Evolutionary conservation across 306 rosid genomes (phyloP).

Genomic region (Vigna angularis): DNA sequence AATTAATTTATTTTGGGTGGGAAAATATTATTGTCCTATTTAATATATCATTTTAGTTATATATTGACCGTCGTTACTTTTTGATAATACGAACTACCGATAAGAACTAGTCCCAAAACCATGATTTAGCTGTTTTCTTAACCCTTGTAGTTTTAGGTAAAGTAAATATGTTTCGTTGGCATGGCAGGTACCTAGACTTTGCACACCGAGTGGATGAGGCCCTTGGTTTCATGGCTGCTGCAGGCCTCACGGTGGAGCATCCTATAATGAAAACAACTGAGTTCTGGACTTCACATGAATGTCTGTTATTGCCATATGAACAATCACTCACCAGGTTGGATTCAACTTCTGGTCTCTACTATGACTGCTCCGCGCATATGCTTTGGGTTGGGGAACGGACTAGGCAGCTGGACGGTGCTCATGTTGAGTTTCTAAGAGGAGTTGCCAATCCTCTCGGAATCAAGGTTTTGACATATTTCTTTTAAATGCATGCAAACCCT

Average conservation of each 20-base stretch:
- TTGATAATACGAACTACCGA: neutral
- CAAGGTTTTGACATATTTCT: conserved; percentile 55
- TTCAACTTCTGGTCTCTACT: conserved; percentile 83
- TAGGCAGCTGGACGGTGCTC: conserved; percentile 90
- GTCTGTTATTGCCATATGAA: conserved; percentile 83
- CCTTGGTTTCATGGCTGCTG: conserved; percentile 88
- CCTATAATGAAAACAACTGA: conserved; percentile 83
- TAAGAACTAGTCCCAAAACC: neutral
- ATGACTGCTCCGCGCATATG: conserved; percentile 91
- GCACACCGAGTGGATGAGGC: conserved; percentile 89
- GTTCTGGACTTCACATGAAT: conserved; percentile 91
- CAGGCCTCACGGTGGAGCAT: conserved; percentile 80
- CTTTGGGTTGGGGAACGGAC: conserved; percentile 90
- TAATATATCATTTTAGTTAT: too few relatives aligned
- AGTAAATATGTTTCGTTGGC: conserved; percentile 13
- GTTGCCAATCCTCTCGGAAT: conserved; percentile 88
- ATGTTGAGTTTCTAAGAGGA: conserved; percentile 84
- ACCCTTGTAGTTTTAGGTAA: neutral
- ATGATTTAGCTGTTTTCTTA: neutral
- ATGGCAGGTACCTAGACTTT: conserved; percentile 77
- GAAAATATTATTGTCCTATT: too few relatives aligned
- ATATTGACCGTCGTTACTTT: neutral
- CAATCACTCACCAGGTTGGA: conserved; percentile 86
- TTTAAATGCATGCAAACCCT: neutral
- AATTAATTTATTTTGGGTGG: neutral